phyloP scores from a whole-genome alignment of 768 basidiomycete genomes.

The Kwoniella sp. region DNA sequence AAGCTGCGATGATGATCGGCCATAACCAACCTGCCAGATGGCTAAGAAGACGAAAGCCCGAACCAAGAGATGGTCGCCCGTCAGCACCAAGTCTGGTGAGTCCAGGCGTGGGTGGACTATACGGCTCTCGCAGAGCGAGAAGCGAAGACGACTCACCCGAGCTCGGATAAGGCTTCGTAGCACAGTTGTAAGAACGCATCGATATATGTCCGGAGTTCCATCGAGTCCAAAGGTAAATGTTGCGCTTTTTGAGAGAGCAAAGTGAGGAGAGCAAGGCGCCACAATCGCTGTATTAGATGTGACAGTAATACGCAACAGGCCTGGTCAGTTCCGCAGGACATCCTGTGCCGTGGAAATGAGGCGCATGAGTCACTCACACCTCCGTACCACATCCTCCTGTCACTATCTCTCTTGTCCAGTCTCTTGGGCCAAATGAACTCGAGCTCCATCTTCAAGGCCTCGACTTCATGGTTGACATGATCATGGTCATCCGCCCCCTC shows the following conservation, averaged over 20 bases:
- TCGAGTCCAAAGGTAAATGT: not conserved
- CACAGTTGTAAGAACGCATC: not conserved
- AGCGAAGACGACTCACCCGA: constrained; percentile 8
- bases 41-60: not conserved
- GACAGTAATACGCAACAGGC: no score
- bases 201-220: not conserved
- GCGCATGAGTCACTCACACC: constrained; percentile 1
- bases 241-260: constrained; percentile 6
- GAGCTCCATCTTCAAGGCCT: constrained; percentile 1
- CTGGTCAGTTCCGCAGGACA: not conserved
- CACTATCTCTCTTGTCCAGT: constrained; percentile 3
- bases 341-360: not conserved
- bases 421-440: constrained; percentile 8
- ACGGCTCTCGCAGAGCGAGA: not conserved
- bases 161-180: constrained; percentile 1
- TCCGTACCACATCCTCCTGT: constrained; percentile 9
- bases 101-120: no score
- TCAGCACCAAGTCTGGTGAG: no score
- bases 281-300: constrained; percentile 1
- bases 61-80: no score
- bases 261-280: constrained; percentile 6
- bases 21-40: constrained; percentile 10
- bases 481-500: not conserved
- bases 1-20: constrained; percentile 3
- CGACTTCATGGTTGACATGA: not conserved